Conservation (phyloP, 2,329 filamentous ascomycete species). For the Exophiala sp. region DNA sequence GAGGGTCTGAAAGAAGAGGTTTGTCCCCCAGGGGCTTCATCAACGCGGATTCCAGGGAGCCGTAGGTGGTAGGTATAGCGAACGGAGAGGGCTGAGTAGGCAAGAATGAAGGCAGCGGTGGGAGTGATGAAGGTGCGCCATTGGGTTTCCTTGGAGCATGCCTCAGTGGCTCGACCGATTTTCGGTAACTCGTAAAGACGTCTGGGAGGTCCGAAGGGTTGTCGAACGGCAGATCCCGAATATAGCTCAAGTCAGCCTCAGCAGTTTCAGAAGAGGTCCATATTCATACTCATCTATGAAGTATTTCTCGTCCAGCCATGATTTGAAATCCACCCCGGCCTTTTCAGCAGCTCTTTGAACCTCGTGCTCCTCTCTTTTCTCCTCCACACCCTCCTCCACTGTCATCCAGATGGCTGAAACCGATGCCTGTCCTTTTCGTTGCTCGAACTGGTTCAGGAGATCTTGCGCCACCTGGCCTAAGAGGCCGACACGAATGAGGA, state of each 20-base stretch:
- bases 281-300: conserved; percentile 67
- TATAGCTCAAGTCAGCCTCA: conserved; percentile 33
- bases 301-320: conserved; percentile 72
- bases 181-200: conserved; percentile 69
- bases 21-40: conserved; percentile 51
- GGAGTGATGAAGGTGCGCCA: conserved; percentile 52
- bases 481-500: conserved; percentile 60
- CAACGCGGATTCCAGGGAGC: conserved; percentile 51
- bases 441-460: conserved; percentile 49
- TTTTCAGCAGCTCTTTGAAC: conserved; percentile 51
- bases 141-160: conserved; percentile 55
- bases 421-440: conserved; percentile 37
- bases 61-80: conserved; percentile 51
- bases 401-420: conserved; percentile 69
- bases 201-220: conserved; percentile 59
- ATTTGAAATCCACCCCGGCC: conserved; percentile 53
- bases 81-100: conserved; percentile 60
- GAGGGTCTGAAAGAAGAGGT: conserved; percentile 47
- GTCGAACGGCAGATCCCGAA: conserved; percentile 59
- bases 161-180: conserved; percentile 64
- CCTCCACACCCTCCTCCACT: conserved; percentile 62
- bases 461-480: conserved; percentile 53
- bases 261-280: background rate
- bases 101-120: conserved; percentile 51
- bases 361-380: conserved; percentile 57